Percentiles rank a stretch among this genome's conserved stretches.
These are phyloP conservation scores for Albugo laibachii DNA, from an alignment of 352 stramenopile genomes.

Conservation along the genomic window DNA sequence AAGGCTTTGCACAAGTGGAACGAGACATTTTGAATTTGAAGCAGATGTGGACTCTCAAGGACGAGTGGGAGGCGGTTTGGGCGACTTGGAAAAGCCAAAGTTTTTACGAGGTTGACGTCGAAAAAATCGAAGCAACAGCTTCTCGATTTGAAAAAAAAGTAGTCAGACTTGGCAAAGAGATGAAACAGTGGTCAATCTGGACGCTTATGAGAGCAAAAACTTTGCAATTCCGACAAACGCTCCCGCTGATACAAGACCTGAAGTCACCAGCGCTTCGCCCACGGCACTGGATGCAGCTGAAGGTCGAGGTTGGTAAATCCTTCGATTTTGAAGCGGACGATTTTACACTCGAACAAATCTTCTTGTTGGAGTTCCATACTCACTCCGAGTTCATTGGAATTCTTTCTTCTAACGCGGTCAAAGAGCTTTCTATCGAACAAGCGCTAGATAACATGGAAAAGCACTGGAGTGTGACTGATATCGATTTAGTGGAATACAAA, in stretches of 20 bases:
- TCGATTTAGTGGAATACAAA: slow-evolving; percentile 87
- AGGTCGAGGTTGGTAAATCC: slow-evolving; percentile 70
- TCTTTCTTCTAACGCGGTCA: slow-evolving; percentile 77
- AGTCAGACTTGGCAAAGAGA: slow-evolving; percentile 85
- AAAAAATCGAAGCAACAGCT: slow-evolving; percentile 79
- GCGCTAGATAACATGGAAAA: slow-evolving; percentile 71
- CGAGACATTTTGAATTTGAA: slow-evolving; percentile 78
- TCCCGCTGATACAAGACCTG: slow-evolving; percentile 86
- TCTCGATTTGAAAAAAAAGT: slow-evolving; percentile 85
- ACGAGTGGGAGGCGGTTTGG: slow-evolving; percentile 82
- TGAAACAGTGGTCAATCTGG: slow-evolving; percentile 84
- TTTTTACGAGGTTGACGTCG: slow-evolving; percentile 83
- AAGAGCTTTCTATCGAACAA: slow-evolving; percentile 85
- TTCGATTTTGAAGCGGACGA: slow-evolving; percentile 54
- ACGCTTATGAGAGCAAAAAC: slow-evolving; percentile 86
- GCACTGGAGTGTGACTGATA: slow-evolving; percentile 72
- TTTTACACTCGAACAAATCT: slow-evolving; percentile 76
- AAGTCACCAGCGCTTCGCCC: slow-evolving; percentile 77
- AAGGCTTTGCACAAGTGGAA: slow-evolving; percentile 69
- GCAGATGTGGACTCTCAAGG: slow-evolving; percentile 77
- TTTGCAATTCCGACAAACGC: slow-evolving; percentile 82
- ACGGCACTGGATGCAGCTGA: slow-evolving; percentile 79
- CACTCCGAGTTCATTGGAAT: slow-evolving; percentile 84
- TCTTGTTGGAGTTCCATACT: slow-evolving; percentile 74
- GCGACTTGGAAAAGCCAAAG: slow-evolving; percentile 83